Evolutionary conservation across 2,329 filamentous ascomycete species (phyloP).

Genomic region (Trichoderma semiorbis): DNA sequence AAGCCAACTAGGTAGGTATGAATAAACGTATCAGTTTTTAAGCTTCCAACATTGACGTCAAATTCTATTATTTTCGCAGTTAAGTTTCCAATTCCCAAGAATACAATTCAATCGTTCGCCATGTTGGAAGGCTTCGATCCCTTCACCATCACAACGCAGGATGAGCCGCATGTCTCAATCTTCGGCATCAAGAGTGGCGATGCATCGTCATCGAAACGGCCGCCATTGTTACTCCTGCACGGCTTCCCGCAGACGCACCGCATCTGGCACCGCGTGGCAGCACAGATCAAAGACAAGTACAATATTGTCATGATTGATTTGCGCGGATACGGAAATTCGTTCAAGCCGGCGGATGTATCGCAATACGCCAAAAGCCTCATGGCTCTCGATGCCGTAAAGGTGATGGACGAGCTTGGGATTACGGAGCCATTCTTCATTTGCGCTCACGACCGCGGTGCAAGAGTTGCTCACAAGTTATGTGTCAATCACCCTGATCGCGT

Average conservation of each 20-base stretch:
- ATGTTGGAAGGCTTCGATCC: not conserved
- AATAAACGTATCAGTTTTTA: not conserved
- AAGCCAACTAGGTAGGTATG: not conserved
- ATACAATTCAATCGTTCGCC: not conserved
- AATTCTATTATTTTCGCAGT: not conserved
- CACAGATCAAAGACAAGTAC: constrained; percentile 38
- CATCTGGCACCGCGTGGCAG: constrained; percentile 49
- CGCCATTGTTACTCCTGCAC: constrained; percentile 47
- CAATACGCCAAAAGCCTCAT: constrained; percentile 47
- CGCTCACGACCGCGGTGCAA: constrained; percentile 55
- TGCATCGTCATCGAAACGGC: constrained; percentile 27
- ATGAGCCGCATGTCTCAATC: not conserved
- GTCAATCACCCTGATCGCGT: constrained; percentile 44
- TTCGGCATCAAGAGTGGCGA: constrained; percentile 1
- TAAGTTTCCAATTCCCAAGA: not conserved
- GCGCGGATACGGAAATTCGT: constrained; percentile 49
- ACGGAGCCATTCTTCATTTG: constrained; percentile 43
- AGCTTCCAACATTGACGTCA: not conserved
- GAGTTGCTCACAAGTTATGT: constrained; percentile 52
- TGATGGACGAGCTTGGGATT: constrained; percentile 44
- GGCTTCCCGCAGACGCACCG: constrained; percentile 51
- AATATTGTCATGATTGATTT: constrained; percentile 46
- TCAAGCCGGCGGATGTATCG: constrained; percentile 37
- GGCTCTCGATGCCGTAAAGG: constrained; percentile 43
- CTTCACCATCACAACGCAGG: not conserved